A percentile compares a stretch with the other conserved stretches of the same genome.
Conservation (phyloP, 2,329 filamentous ascomycete species). For the Fusarium abutilonis region DNA sequence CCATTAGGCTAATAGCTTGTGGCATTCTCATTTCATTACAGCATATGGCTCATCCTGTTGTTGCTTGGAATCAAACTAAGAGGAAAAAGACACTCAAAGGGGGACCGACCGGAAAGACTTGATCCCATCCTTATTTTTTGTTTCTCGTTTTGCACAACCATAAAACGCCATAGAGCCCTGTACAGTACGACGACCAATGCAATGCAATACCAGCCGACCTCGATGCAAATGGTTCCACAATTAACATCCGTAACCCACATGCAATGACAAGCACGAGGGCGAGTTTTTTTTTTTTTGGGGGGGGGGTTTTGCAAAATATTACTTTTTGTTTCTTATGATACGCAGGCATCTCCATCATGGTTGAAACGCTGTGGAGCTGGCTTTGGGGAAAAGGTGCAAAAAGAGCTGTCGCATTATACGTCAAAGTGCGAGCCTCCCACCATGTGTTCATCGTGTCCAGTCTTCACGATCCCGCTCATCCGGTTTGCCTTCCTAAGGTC, state of each 20-base stretch:
- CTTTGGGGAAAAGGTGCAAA: constrained; percentile 27
- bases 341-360: constrained; percentile 40
- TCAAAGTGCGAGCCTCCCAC: constrained; percentile 72
- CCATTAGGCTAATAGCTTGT: neutral
- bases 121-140: constrained; percentile 16
- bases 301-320: constrained; percentile 44
- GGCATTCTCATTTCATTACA: constrained; percentile 40
- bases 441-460: constrained; percentile 70
- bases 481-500: constrained; percentile 64
- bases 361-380: constrained; percentile 42
- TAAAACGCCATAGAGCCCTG: constrained; percentile 46
- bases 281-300: constrained; percentile 24
- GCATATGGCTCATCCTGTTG: constrained; percentile 32
- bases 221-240: constrained; percentile 51
- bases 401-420: constrained; percentile 56
- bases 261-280: constrained; percentile 24
- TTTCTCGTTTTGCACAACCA: constrained; percentile 37
- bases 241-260: constrained; percentile 45
- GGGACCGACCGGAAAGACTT: constrained; percentile 13
- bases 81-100: constrained; percentile 18
- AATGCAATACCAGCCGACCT: constrained; percentile 46
- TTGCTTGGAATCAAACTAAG: constrained; percentile 31
- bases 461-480: constrained; percentile 72
- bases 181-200: constrained; percentile 44
- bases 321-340: constrained; percentile 45